Conservation (phyloP, 2,329 filamentous ascomycete genomes). For the Pezicula neosporulosa region DNA sequence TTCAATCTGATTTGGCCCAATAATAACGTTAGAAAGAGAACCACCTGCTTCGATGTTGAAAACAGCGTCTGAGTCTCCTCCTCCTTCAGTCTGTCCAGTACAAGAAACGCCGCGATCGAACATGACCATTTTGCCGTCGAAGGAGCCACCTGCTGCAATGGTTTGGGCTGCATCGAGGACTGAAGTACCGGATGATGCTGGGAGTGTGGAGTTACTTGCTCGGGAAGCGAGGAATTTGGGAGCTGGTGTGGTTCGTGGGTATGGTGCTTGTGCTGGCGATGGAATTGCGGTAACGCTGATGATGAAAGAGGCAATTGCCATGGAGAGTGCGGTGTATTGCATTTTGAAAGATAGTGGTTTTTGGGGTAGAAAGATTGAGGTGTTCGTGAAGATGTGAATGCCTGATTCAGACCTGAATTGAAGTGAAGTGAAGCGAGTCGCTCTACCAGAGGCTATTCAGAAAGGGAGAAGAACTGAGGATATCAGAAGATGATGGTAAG, state of each 20-base stretch:
- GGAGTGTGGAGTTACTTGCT: background rate
- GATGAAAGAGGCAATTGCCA: background rate
- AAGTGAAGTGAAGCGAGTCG: background rate
- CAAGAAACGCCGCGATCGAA: conserved; percentile 39
- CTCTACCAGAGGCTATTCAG: background rate
- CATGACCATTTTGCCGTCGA: conserved; percentile 44
- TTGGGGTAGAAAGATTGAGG: background rate
- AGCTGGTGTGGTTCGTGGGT: background rate
- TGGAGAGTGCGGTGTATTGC: background rate
- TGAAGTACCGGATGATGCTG: conserved; percentile 32
- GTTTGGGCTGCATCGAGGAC: conserved; percentile 37
- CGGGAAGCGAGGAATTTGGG: background rate
- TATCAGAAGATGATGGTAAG: background rate
- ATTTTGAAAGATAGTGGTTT: background rate
- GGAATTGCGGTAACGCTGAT: background rate
- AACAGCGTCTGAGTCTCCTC: conserved; percentile 32
- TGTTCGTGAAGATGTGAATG: background rate
- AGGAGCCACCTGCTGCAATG: conserved; percentile 37
- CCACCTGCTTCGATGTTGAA: conserved; percentile 29
- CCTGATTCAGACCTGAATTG: background rate
- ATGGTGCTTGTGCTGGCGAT: background rate
- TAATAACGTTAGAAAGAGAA: conserved; percentile 30
- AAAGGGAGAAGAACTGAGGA: background rate
- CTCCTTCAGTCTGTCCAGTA: conserved; percentile 37
- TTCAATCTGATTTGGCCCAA: conserved; percentile 30